These are phyloP conservation scores for Nakaseomyces kungkrabaensis DNA, from an alignment of 1,139 yeast genomes.

Conservation along the genomic window DNA sequence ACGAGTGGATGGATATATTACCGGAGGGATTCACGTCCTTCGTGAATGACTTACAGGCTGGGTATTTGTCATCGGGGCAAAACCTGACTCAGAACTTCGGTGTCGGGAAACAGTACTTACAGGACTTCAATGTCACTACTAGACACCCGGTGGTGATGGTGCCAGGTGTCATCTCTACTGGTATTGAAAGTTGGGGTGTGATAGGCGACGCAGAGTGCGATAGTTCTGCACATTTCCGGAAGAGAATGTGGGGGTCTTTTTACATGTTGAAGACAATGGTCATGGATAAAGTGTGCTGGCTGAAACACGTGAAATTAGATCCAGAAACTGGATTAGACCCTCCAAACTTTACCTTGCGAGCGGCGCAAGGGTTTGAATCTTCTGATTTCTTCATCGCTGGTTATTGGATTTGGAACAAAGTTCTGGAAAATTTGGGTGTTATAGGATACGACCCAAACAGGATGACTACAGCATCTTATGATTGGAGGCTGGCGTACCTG, in stretches of 20 bases:
- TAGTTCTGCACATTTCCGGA: constrained; percentile 72
- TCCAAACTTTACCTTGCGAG: constrained; percentile 63
- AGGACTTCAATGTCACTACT: constrained; percentile 41
- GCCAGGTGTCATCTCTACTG: constrained; percentile 94
- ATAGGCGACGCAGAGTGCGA: constrained; percentile 72
- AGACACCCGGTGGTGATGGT: constrained; percentile 80
- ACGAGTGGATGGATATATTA: constrained; percentile 57
- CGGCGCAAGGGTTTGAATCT: constrained; percentile 95
- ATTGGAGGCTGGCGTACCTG: constrained; percentile 86
- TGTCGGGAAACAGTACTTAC: constrained; percentile 62
- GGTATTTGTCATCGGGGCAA: constrained; percentile 19
- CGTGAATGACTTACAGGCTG: constrained; percentile 44
- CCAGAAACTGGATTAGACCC: constrained; percentile 91
- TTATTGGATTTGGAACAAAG: constrained; percentile 97
- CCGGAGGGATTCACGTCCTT: constrained; percentile 59
- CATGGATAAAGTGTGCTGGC: constrained; percentile 86
- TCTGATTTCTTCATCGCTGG: constrained; percentile 96
- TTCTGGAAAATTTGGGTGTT: constrained; percentile 84
- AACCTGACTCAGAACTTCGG: constrained; percentile 77
- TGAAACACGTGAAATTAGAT: constrained; percentile 81
- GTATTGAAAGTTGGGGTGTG: constrained; percentile 88
- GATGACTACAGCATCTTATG: constrained; percentile 87
- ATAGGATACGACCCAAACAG: constrained; percentile 87
- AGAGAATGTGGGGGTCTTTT: constrained; percentile 93
- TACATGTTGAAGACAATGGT: constrained; percentile 91